These are phyloP conservation scores for Carex myosuroides DNA, from an alignment of 176 grass and related monocot species.

Conservation along the genomic window DNA sequence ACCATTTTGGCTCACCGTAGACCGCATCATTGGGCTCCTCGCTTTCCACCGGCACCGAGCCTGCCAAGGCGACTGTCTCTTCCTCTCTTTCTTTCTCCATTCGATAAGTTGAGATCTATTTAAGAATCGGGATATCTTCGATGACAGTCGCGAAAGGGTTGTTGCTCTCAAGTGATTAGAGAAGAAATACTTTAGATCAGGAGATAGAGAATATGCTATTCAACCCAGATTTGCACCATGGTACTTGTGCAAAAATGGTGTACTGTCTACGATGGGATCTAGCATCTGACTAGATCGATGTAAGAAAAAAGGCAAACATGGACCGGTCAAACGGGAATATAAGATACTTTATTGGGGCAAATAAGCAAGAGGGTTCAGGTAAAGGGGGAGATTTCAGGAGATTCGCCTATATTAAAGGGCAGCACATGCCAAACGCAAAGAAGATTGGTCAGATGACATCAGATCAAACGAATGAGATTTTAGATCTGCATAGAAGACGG, in stretches of 20 bases:
- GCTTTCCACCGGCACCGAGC: neutral
- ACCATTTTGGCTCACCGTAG: slow-evolving; percentile 4
- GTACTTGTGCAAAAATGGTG: neutral
- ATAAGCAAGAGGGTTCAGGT: neutral
- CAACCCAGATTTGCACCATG: neutral
- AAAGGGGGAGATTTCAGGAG: neutral
- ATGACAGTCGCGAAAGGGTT: neutral
- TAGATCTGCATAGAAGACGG: neutral
- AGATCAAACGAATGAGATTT: neutral
- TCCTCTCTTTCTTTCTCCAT: slow-evolving; percentile 10
- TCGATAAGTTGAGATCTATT: neutral
- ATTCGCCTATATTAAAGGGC: neutral
- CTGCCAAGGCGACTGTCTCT: slow-evolving; percentile 18
- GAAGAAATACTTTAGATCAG: neutral
- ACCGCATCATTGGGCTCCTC: neutral
- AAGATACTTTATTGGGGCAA: neutral
- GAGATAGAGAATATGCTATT: neutral
- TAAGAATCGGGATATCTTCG: neutral
- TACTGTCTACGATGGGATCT: slow-evolving; percentile 2
- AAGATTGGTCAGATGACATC: neutral
- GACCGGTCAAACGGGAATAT: neutral
- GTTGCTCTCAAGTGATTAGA: neutral
- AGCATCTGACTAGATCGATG: neutral
- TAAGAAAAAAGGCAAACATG: neutral
- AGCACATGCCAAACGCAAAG: neutral